Conservation (phyloP, 2,329 filamentous ascomycete genomes). For the Alternaria novae-zelandiae region DNA sequence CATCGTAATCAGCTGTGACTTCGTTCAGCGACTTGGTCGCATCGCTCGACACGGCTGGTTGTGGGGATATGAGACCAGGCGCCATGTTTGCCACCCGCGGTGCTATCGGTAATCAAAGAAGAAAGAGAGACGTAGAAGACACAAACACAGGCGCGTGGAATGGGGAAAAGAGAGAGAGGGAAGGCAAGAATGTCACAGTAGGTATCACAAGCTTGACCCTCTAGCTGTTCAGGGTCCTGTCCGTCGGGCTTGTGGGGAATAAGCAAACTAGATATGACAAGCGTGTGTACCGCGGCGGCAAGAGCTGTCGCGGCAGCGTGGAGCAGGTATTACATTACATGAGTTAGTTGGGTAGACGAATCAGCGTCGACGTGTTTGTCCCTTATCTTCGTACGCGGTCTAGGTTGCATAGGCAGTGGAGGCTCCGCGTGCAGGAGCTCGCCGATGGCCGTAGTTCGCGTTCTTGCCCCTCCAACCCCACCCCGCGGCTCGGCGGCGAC, state of each 20-base stretch:
- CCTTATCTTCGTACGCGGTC: slow-evolving; percentile 22
- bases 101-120: neutral
- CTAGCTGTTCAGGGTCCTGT: slow-evolving; percentile 4
- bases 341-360: slow-evolving; percentile 17
- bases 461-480: slow-evolving; percentile 18
- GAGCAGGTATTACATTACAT: neutral
- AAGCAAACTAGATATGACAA: slow-evolving; percentile 17
- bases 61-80: slow-evolving; percentile 57
- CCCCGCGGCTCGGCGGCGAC: neutral
- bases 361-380: slow-evolving; percentile 15
- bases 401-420: slow-evolving; percentile 3
- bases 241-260: slow-evolving; percentile 20
- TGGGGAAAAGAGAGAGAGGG: neutral
- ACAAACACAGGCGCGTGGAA: neutral
- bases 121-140: neutral
- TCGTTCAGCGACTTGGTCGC: slow-evolving; percentile 59
- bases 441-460: slow-evolving; percentile 30
- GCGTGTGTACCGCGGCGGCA: neutral
- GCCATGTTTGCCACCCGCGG: slow-evolving; percentile 56
- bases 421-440: slow-evolving; percentile 32
- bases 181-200: neutral
- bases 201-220: neutral
- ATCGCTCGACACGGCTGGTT: slow-evolving; percentile 54
- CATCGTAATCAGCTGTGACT: slow-evolving; percentile 79
- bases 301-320: neutral